Percentiles rank a stretch among this genome's conserved stretches.
phyloP scores from a whole-genome alignment of 1,139 yeast species.

The Pichia sp. region DNA sequence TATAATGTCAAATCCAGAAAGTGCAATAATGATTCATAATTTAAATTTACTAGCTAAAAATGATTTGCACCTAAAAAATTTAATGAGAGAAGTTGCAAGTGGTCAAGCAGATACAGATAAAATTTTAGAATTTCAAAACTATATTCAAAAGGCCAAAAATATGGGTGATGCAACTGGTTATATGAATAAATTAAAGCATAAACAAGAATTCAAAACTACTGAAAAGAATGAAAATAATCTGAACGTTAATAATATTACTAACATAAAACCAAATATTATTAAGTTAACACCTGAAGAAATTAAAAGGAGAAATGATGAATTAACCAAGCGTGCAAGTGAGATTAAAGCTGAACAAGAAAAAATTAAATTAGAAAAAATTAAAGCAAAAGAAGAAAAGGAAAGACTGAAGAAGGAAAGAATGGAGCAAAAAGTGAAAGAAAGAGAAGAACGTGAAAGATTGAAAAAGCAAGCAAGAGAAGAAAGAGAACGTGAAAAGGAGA shows the following conservation, averaged over 20 bases:
- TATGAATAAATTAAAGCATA: constrained; percentile 17
- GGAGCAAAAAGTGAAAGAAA: constrained; percentile 18
- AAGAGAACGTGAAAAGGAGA: constrained; percentile 29
- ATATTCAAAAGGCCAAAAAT: constrained; percentile 65
- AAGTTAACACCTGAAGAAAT: constrained; percentile 12
- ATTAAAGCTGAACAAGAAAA: constrained; percentile 21
- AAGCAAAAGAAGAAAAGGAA: constrained; percentile 27
- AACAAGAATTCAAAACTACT: background rate
- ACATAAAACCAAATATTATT: background rate
- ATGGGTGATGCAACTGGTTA: constrained; percentile 49
- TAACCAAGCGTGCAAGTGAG: constrained; percentile 14
- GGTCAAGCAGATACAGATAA: constrained; percentile 70
- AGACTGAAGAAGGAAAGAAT: constrained; percentile 23
- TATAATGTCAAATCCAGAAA: constrained; percentile 54
- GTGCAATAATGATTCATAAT: constrained; percentile 75
- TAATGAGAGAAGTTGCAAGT: constrained; percentile 81
- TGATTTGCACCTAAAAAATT: constrained; percentile 56
- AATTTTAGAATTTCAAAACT: constrained; percentile 71
- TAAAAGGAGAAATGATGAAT: constrained; percentile 11
- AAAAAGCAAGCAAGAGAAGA: constrained; percentile 18
- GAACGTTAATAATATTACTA: background rate
- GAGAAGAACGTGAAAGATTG: constrained; percentile 20
- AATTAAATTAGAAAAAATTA: constrained; percentile 16
- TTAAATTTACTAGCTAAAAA: constrained; percentile 73
- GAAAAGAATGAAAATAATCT: background rate